Base-by-base conservation (phyloP, 352 stramenopile genomes). In the Globisporangium perplexum region DNA sequence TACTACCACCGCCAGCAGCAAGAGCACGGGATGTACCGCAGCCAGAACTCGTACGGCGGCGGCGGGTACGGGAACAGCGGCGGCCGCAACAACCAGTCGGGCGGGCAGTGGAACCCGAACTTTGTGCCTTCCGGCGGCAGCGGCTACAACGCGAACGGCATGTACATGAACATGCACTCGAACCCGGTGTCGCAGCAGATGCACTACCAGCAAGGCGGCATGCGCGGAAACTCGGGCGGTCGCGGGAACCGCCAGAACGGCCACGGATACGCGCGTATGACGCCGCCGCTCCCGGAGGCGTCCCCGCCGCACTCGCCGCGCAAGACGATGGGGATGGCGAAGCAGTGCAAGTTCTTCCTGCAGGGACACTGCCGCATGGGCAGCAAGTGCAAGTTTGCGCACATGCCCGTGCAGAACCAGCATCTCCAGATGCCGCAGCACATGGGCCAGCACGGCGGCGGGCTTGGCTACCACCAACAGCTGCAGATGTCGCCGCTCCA, bases 311-410 rank as follows among this genome's bases (percentile, higher is more conserved):
- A 80, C 57, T 87, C 74, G 18, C 78, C 76, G 20, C 70, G 76
- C 20, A 81, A 74, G 49, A 53, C 65, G 18, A 68, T 78, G 63
- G 71, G 73, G 18, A 72, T 75, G 61, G 31, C 65, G 7, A 91
- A 91, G 66, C 78, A 84, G 51, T 93, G 83, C 65, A 90, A 91
- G 61, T 93, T 91, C 52, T 93, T 86, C 55, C 54, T 86, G 10
- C 83, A 93, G 58, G 83, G 83, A 17, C 80, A 93, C 62, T 93
- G 83, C 48, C 80, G 83, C 38, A 90, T 93, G 80, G 83, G 80
- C 30, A 83, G 63, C 61, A 93, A 93, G 70, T 93, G 83, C 62
- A 90, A 90, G 65, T 93, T 91, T 56, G 74, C 78, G 39, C 83
- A 93, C 59, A 72, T 86, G 46, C 36, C 53, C 7, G 65, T 74